Evolutionary conservation across 2,329 filamentous ascomycete species (phyloP).

Genomic region (Trichoderma guizhouense): DNA sequence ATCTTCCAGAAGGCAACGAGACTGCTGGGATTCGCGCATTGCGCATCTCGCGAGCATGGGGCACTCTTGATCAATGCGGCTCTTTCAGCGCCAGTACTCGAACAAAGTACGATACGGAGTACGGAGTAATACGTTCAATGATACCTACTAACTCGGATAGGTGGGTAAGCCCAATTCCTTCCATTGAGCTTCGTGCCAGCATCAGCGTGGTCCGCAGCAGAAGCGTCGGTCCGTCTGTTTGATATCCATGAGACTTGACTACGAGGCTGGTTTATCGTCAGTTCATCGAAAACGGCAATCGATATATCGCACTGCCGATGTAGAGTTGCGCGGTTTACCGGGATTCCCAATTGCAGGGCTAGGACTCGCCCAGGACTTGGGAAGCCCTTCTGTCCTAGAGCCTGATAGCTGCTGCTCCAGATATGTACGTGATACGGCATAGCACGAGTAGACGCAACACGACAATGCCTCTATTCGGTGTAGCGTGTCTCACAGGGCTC

Average conservation of each 20-base stretch:
- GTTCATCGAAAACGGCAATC: background rate
- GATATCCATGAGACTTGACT: background rate
- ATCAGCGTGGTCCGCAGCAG: background rate
- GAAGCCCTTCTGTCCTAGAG: background rate
- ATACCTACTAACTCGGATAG: background rate
- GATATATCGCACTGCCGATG: background rate
- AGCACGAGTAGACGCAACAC: background rate
- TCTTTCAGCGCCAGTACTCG: background rate
- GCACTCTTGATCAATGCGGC: background rate
- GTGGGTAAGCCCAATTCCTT: background rate
- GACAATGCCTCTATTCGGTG: background rate
- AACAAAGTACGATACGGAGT: background rate
- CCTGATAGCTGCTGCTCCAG: background rate
- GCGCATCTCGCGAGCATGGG: background rate
- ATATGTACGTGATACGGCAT: background rate
- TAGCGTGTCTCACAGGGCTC: background rate
- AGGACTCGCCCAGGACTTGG: background rate
- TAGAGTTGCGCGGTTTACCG: background rate
- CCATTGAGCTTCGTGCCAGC: background rate
- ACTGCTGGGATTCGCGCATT: background rate
- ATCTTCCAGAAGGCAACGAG: background rate
- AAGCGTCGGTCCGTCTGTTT: background rate
- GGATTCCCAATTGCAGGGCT: background rate
- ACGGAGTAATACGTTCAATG: background rate
- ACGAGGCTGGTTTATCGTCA: background rate